Evolutionary conservation across 2,329 filamentous ascomycete species (phyloP), one percentile per base, ranked within the genome.

Genomic region (Aspergillus jensenii): DNA sequence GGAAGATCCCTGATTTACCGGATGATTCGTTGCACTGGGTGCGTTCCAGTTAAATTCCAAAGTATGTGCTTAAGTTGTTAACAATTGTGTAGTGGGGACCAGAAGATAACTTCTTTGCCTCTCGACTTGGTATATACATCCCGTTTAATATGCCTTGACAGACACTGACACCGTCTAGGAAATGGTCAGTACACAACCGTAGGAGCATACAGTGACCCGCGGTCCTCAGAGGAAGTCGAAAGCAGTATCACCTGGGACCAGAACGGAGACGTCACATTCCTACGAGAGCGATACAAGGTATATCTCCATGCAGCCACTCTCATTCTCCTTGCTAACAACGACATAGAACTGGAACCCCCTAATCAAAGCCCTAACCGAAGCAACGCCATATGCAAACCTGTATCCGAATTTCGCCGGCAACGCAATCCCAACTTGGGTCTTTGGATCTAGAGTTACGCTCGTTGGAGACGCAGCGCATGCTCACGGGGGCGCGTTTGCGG

Each of bases 351-450:
- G 79, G 79, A 76, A 76, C 45, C 76, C 78, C 0, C 67, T 74
- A 0, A 68, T 77, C 15, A 71, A 71, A 27, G 71, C 73, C 3
- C 69, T 82, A 8, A 69, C 78, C 3, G 71, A 78, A 6, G 72
- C 73, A 3, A 74, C 74, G 4, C 79, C 79, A 0, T 69, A 74
- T 48, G 74, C 74, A 1, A 70, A 71, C 15, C 56, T 79, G 0
- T 81, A 77, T 48, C 77, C 79, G 4, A 81, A 81, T 59, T 71
- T 73, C 6, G 74, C 78, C 0, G 78, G 74, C 0, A 65, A 74
- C 4, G 68, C 70, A 6, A 68, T 81, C 1, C 67, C 74, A 2
- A 76, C 72, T 0, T 81, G 79, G 79, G 69, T 78, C 0, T 69
- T 81, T 15, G 70, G 68, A 4, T 67, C 65, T 1, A 62, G 68